These are phyloP conservation scores for Vararia minispora DNA, from an alignment of 768 basidiomycete species.

Conservation along the genomic window DNA sequence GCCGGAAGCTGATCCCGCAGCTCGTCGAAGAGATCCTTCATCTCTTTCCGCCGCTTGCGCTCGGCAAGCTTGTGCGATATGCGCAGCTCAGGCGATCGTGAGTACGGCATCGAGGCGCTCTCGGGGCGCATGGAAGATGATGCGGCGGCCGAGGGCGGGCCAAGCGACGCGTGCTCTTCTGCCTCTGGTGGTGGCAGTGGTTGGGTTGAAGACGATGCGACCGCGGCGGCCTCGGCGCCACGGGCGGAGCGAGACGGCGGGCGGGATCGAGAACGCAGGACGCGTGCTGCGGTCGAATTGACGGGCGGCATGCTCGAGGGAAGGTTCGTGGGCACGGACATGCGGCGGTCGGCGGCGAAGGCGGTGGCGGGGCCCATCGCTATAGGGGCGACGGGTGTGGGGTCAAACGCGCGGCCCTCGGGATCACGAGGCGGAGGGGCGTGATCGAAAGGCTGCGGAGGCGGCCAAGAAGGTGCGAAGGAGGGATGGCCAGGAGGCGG, in stretches of 20 bases:
- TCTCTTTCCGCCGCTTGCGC: conserved; percentile 93
- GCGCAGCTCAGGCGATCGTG: conserved; percentile 88
- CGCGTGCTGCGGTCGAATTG: conserved; percentile 35
- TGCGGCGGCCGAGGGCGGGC: conserved; percentile 12
- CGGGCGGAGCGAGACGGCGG: conserved; percentile 18
- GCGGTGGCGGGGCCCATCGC: conserved; percentile 44
- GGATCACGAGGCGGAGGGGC: conserved; percentile 22
- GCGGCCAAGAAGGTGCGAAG: conserved; percentile 72
- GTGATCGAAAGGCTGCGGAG: conserved; percentile 27
- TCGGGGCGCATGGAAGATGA: conserved; percentile 18
- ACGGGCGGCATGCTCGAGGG: conserved; percentile 36
- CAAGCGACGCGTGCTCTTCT: conserved; percentile 1
- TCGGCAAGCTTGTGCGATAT: conserved; percentile 97
- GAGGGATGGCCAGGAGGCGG: conserved; percentile 51
- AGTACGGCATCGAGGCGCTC: conserved; percentile 73
- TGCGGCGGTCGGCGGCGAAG: conserved; percentile 57
- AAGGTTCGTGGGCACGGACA: conserved; percentile 49
- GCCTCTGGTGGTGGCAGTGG: background rate
- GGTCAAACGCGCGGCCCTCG: conserved; percentile 35
- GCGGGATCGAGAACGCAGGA: conserved; percentile 37
- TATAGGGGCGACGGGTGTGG: conserved; percentile 23
- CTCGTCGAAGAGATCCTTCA: conserved; percentile 98
- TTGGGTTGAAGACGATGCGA: too few relatives aligned
- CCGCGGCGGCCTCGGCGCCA: too few relatives aligned
- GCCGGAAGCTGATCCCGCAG: conserved; percentile 86